These are phyloP conservation scores for Silene uniflora DNA, from an alignment of 148 eudicot species.

Conservation along the genomic window DNA sequence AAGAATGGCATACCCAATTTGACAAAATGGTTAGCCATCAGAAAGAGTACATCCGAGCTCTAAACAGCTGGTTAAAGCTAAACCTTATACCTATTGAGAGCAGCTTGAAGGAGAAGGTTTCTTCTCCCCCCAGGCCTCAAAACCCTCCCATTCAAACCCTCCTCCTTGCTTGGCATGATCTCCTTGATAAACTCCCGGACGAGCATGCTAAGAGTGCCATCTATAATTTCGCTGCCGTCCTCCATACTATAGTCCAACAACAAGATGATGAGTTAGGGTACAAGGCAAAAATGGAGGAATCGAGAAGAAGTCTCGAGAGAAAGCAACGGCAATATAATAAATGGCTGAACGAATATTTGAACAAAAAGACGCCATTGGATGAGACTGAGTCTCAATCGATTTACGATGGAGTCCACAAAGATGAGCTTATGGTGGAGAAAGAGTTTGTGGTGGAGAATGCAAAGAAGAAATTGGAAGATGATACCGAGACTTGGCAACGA, in stretches of 20 bases:
- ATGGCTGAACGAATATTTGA: slow-evolving; percentile 60
- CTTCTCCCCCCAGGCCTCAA: slow-evolving; percentile 64
- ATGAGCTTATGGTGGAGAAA: slow-evolving; percentile 43
- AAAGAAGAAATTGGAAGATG: slow-evolving; percentile 63
- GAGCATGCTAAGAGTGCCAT: slow-evolving; percentile 74
- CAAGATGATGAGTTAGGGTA: slow-evolving; percentile 68
- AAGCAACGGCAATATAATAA: slow-evolving; percentile 58
- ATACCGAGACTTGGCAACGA: slow-evolving; percentile 48
- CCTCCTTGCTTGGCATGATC: slow-evolving; percentile 67
- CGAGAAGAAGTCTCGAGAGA: slow-evolving; percentile 47
- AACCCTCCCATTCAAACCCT: slow-evolving; percentile 71
- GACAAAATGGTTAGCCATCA: slow-evolving; percentile 62
- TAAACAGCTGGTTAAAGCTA: slow-evolving; percentile 71
- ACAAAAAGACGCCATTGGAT: slow-evolving; percentile 45
- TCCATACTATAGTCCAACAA: slow-evolving; percentile 55
- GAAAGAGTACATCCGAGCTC: slow-evolving; percentile 66
- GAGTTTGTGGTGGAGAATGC: slow-evolving; percentile 42
- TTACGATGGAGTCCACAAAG: slow-evolving; percentile 30
- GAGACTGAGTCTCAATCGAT: slow-evolving; percentile 42
- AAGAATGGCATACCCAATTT: slow-evolving; percentile 62
- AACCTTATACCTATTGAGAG: slow-evolving; percentile 88
- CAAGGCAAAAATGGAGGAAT: slow-evolving; percentile 60
- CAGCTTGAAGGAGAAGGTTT: slow-evolving; percentile 73
- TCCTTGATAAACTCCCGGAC: slow-evolving; percentile 73
- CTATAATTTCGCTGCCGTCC: slow-evolving; percentile 51